Conservation (phyloP, 306 rosid genomes). For the Canavalia ensiformis region DNA sequence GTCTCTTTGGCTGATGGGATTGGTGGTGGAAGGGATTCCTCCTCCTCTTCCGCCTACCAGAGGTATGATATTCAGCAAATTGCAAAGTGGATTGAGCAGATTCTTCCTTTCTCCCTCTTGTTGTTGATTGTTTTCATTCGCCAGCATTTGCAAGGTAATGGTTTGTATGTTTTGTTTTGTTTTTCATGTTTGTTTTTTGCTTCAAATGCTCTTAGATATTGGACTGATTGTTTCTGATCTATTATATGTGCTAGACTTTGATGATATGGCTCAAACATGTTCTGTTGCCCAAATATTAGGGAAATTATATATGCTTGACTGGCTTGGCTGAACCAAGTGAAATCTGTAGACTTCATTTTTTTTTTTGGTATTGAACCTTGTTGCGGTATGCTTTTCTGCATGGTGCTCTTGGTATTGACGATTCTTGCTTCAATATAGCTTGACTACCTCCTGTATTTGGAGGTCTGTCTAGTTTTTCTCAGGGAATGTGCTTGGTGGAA, state of each 20-base stretch:
- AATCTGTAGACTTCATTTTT: neutral
- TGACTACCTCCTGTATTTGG: slow-evolving; percentile 10
- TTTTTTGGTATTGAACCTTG: slow-evolving; percentile 2
- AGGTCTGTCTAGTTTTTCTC: neutral
- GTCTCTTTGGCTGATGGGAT: slow-evolving; percentile 40
- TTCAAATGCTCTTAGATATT: slow-evolving; percentile 2
- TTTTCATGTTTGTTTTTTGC: neutral
- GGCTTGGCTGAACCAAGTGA: neutral
- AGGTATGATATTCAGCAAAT: slow-evolving; percentile 78
- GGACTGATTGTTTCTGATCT: neutral
- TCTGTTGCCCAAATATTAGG: neutral
- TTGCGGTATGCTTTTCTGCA: slow-evolving; percentile 27
- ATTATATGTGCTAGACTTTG: slow-evolving; percentile 18
- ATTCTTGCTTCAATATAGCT: neutral
- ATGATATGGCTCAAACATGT: neutral
- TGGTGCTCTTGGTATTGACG: neutral
- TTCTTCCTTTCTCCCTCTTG: slow-evolving; percentile 85
- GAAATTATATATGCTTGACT: slow-evolving; percentile 14
- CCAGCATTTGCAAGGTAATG: slow-evolving; percentile 86
- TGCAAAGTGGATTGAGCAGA: slow-evolving; percentile 81
- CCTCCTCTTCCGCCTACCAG: slow-evolving; percentile 14
- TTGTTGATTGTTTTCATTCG: slow-evolving; percentile 84
- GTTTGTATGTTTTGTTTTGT: neutral
- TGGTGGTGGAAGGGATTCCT: slow-evolving; percentile 24
- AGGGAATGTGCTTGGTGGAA: slow-evolving; percentile 28